Evolutionary conservation across 2,329 filamentous ascomycete species (phyloP).

Genomic region (Monosporascus sp.): DNA sequence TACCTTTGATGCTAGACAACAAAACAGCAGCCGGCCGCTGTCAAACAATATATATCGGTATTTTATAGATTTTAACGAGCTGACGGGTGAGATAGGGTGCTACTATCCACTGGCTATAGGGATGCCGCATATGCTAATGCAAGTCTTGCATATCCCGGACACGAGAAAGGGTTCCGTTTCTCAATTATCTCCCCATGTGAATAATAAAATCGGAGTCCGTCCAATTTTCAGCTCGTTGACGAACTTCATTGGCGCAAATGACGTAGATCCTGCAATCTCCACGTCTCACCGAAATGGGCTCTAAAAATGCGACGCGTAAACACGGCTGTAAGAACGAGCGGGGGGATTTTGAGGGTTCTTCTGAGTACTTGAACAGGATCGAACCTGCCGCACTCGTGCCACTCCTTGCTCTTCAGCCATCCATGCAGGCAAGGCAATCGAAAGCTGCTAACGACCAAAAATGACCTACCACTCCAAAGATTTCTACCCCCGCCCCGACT

Average conservation of each 20-base stretch:
- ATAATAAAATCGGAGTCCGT: not conserved
- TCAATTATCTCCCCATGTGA: not conserved
- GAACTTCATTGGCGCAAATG: slow-evolving; percentile 12
- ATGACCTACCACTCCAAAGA: slow-evolving; percentile 27
- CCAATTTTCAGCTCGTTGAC: slow-evolving; percentile 2
- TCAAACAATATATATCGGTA: no score
- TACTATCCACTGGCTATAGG: not conserved
- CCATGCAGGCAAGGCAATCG: not conserved
- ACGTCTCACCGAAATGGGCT: slow-evolving; percentile 4
- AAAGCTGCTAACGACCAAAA: slow-evolving; percentile 1
- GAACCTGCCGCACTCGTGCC: not conserved
- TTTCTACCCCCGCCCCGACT: slow-evolving; percentile 60
- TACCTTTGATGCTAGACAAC: no score
- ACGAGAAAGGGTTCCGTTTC: not conserved
- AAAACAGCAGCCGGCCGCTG: no score
- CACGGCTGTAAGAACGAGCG: not conserved
- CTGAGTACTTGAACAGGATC: not conserved
- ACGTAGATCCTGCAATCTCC: slow-evolving; percentile 17
- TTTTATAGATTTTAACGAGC: no score
- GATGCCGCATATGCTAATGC: not conserved
- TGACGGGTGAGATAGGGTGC: not conserved
- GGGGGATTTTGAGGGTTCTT: not conserved
- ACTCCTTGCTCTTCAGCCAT: not conserved
- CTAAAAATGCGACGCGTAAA: not conserved
- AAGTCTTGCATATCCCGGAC: not conserved